Percentiles rank a stretch among this genome's conserved stretches.
These are phyloP conservation scores for Chamaenerion angustifolium DNA, from an alignment of 345 rosid genomes.

Conservation along the genomic window DNA sequence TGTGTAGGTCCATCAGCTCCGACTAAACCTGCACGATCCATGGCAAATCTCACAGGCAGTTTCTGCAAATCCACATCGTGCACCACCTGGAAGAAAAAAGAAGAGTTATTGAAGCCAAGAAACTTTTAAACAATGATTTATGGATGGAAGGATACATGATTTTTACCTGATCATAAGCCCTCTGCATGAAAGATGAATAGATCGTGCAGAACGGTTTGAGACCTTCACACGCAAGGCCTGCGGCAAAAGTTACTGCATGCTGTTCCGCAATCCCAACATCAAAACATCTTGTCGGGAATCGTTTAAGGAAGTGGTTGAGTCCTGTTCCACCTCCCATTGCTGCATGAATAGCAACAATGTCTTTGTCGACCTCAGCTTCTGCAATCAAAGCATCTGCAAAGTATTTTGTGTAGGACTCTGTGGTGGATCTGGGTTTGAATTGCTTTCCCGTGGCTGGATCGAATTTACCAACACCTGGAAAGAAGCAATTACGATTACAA, in stretches of 20 bases:
- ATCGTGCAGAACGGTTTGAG: conserved; percentile 88
- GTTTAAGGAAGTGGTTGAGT: conserved; percentile 71
- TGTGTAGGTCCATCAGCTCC: conserved; percentile 99
- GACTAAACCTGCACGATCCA: conserved; percentile 95
- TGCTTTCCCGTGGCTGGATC: conserved; percentile 97
- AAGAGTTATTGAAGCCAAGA: neutral
- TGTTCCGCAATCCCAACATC: conserved; percentile 98
- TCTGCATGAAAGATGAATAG: conserved; percentile 92
- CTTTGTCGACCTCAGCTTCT: conserved; percentile 81
- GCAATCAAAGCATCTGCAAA: conserved; percentile 92
- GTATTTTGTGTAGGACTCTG: conserved; percentile 77
- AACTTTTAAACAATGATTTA: neutral
- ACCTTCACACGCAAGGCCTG: conserved; percentile 96
- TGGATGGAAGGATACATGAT: conserved; percentile 1
- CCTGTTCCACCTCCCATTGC: conserved; percentile 99
- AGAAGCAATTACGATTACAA: conserved; percentile 5
- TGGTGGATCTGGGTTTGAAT: conserved; percentile 47
- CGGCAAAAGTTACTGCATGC: conserved; percentile 97
- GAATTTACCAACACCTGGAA: conserved; percentile 76
- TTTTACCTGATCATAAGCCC: conserved; percentile 97
- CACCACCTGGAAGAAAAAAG: conserved; percentile 46
- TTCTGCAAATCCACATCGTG: conserved; percentile 97
- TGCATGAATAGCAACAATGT: conserved; percentile 88
- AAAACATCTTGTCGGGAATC: conserved; percentile 76
- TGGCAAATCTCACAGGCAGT: conserved; percentile 88